These are phyloP conservation scores for Ogataea paraovalis DNA, from an alignment of 805 yeast species.

Conservation along the genomic window DNA sequence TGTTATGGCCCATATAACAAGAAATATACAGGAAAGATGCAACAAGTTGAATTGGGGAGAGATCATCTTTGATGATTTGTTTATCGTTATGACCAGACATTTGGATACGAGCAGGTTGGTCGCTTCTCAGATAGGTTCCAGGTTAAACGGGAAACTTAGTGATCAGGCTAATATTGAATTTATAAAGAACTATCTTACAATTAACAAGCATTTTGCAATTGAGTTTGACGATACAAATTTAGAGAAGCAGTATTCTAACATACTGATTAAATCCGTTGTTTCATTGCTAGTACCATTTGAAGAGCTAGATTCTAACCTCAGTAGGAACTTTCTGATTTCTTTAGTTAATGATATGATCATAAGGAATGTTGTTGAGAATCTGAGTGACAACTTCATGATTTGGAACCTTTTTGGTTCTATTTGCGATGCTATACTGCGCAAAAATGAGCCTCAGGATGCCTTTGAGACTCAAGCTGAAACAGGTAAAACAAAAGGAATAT, in stretches of 20 bases:
- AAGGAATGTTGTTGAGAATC: constrained; percentile 37
- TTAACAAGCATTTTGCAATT: constrained; percentile 24
- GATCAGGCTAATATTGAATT: constrained; percentile 9
- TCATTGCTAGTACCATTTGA: constrained; percentile 37
- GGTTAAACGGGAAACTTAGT: constrained; percentile 7
- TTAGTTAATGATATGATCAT: constrained; percentile 41
- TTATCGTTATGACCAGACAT: constrained; percentile 35
- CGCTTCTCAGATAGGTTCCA: constrained; percentile 10
- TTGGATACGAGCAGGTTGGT: constrained; percentile 10
- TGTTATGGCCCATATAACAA: constrained; percentile 36
- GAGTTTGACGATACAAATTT: constrained; percentile 8
- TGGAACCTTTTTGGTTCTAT: constrained; percentile 38
- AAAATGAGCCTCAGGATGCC: background rate
- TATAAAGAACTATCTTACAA: constrained; percentile 9
- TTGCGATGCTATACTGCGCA: constrained; percentile 7
- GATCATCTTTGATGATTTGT: constrained; percentile 42
- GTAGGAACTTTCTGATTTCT: constrained; percentile 35
- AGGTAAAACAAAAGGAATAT: background rate
- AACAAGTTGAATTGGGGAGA: constrained; percentile 31
- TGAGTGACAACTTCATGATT: constrained; percentile 49
- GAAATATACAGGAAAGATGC: constrained; percentile 35
- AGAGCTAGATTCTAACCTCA: constrained; percentile 36
- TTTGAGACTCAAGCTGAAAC: background rate
- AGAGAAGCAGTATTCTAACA: constrained; percentile 33
- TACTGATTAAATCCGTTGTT: constrained; percentile 34